Evolutionary conservation across 164 flowering plant species (phyloP), one percentile per base, ranked within the genome.

Genomic region (Vitis riparia): DNA sequence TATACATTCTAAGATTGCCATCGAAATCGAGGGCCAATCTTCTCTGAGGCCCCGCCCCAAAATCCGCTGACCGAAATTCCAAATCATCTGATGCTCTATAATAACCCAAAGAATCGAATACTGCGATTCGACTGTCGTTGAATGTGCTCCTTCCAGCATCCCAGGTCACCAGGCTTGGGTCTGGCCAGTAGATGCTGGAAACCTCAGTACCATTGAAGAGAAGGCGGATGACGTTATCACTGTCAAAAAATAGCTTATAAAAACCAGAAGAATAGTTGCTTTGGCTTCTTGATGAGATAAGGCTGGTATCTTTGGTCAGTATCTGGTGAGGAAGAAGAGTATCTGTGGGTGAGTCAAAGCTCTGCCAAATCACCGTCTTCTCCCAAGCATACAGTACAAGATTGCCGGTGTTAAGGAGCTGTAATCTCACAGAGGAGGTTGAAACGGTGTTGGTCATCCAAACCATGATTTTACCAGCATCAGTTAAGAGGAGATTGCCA

Each of bases 241-340:
- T 68, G 55, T 81, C 84, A 44, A 85, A 85, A n/a, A 12, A 78
- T 3, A 83, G 37, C 55, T 57, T 69, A 51, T 81, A 85, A 15
- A 49, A 72, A 6, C 85, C 88, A 0, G 80, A 76, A 30, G 81
- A 83, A 51, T 62, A 71, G 59, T 76, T 73, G 11, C 37, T 68
- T 51, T n/a, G 14, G 64, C 80, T 73, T 79, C 73, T 76, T 0
- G 76, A 44, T 0, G 87, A 84, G 13, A 80, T 55, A 0, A 84
- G 75, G 5, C 14, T 59, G 0, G 68, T 55, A 61, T 60, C n/a
- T 15, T 53, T 55, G 1, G 78, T 78, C 12, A 83, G 51, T 5
- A 5, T 44, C 52, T 85, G 89, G 1, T 51, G n/a, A 11, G 89
- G 83, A 55, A 86, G 81, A 52, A 84, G 82, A 1, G 87, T 86